Base-by-base conservation (phyloP, 805 yeast genomes). In the Nakazawaea peltata region DNA sequence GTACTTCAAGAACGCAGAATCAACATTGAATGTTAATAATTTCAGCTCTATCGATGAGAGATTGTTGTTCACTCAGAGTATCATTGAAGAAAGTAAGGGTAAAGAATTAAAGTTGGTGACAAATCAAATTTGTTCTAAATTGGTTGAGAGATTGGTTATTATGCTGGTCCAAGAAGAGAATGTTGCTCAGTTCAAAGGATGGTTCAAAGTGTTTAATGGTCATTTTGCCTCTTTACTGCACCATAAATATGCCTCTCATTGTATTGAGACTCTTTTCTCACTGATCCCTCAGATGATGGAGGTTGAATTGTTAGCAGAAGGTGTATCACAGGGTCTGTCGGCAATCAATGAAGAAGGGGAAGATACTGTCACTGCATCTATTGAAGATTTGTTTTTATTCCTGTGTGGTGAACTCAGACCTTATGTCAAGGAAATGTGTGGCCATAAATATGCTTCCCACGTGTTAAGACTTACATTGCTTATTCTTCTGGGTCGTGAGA, bases 161-260 rank as follows among this genome's bases (percentile, higher is more conserved):
- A 11, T 7, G 11, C 60, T 65, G 14, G 80, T 88, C 12, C 65
- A 69, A 19, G 79, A 76, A 41, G n/a, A n/a, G n/a, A n/a, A n/a
- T n/a, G n/a, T n/a, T n/a, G 62, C 57, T 10, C 94, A 86, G 53
- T 56, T 86, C 40, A 77, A 77, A 46, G 62, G 65, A 22, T 51
- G 88, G 1, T 82, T 80, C 55, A 69, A 67, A 40, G 73, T 78
- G 1, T 82, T 87, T 49, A 65, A 65, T 28, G 85, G 82, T n/a
- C 81, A 81, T 44, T 81, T 84, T 46, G 74, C 70, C n/a, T 74
- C 79, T 15, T 65, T 88, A 44, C 72, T 92, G 3, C 77, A 77
- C 46, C 97, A 92, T 50, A 87, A 88, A 53, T 90, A 86, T 52
- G 77, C 96, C 1, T 88, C 97, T 1, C 98, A 92, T 56, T 94